A percentile compares a stretch with the other conserved stretches of the same genome.
phyloP scores from a whole-genome alignment of 495 filamentous ascomycete genomes.

The Penicillium lividum region DNA sequence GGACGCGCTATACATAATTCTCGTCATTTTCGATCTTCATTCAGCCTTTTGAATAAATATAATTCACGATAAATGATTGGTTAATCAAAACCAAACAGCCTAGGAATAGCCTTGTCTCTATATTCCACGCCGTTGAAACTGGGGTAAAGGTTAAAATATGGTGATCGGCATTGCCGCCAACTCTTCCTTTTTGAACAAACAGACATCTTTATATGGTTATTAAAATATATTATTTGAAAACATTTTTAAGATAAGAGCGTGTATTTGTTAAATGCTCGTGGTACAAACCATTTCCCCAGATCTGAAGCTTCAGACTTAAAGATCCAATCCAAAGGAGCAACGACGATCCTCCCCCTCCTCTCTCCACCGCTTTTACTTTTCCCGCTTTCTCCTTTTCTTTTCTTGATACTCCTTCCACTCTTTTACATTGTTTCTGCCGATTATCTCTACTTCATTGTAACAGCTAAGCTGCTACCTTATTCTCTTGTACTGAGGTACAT shows the following conservation, averaged over 20 bases:
- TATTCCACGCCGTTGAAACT: constrained; percentile 2
- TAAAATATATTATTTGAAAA: too few relatives aligned
- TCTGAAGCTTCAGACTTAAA: background rate
- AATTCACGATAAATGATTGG: background rate
- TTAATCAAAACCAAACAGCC: background rate
- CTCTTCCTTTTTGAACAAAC: background rate
- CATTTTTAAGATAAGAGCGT: too few relatives aligned
- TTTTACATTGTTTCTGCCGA: constrained; percentile 11
- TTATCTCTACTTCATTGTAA: background rate
- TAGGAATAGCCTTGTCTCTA: background rate
- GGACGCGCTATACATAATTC: background rate
- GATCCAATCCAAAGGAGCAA: constrained; percentile 13
- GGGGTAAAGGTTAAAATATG: constrained; percentile 13
- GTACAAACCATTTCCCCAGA: background rate
- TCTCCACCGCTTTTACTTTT: constrained; percentile 30
- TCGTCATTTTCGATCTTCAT: too few relatives aligned
- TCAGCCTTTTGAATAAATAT: too few relatives aligned
- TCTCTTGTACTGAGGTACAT: background rate
- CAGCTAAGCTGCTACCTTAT: background rate
- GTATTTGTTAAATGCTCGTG: too few relatives aligned
- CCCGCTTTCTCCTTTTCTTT: constrained; percentile 30
- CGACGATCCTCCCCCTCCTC: constrained; percentile 25
- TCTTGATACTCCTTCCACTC: constrained; percentile 13
- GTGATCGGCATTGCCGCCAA: constrained; percentile 9
- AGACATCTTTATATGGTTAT: background rate